Evolutionary conservation across 495 filamentous ascomycete genomes (phyloP), one percentile per base, ranked within the genome.

Genomic region (Neurospora intermedia): DNA sequence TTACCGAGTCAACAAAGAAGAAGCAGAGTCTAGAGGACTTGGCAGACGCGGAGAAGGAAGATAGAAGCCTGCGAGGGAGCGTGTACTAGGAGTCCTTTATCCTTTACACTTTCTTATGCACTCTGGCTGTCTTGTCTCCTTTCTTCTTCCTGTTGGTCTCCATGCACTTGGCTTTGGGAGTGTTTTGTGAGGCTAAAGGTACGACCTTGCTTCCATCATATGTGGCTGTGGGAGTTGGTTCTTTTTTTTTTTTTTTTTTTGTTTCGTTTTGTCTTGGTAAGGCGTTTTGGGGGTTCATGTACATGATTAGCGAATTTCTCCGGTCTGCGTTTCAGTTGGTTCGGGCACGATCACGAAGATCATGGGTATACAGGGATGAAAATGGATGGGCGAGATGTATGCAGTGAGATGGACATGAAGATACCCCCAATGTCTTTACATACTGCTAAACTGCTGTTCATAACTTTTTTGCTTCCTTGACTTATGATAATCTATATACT

Each of bases 41-140:
- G 11, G 75, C 74, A 41, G 79, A 77, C 46, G 80, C 74, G 13
- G 83, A 85, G 74, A 69, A 59, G 41, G 78, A 82, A 62, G 83
- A 85, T 40, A 75, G 62, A 75, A 84, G 83, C 62, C 73, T 84
- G 1, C 66, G 73, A 23, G 83, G 82, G 45, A 85, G 83, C 46
- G 81, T 85, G 11, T 84, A 82, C 69, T 85, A 62, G 74, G 27
- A 27, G 6, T 35, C 5, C 13, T 0, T 40, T 15, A 8, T 35
- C n/a, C 10, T 31, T 20, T 43, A 70, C 38, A 20, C 71, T 15
- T 3, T 13, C 54, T 66, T 66, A 3, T 15, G 16, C 54, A 35
- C 16, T 35, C 54, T 66, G 15, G 23, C 13, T 35, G 15, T 35
- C 9, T 66, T 7, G 6, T 6, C 48, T 59, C 23, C 27, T 27